Evolutionary conservation across 768 basidiomycete genomes (phyloP), one percentile per base, ranked within the genome.

Genomic region (Pulveroboletus sp.): DNA sequence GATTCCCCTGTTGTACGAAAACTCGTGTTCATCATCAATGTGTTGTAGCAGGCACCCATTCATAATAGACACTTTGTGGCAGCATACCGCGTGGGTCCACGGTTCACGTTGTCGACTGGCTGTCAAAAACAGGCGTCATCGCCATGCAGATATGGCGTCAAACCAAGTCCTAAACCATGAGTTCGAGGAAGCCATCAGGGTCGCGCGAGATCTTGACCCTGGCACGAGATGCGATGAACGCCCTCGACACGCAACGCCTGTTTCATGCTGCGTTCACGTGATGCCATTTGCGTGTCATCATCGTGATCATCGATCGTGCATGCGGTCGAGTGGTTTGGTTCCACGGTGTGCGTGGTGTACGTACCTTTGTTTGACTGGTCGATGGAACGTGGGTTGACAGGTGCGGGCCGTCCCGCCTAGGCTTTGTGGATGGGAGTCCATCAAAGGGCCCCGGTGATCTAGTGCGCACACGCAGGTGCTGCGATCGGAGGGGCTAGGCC

Each of bases 101-200:
- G 27, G 27, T 29, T 29, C 8, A 29, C 27, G 27, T 29, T 29
- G 27, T 29, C 12, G 12, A 29, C 27, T 9, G 8, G 27, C 27
- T 29, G 27, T 29, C 27, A 11, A 16, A 6, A 16, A 6, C 33
- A 16, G 33, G 33, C 33, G 33, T 33, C 33, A 33, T 33, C 33
- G 33, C 33, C 33, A 33, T 33, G 33, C 33, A 33, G 4, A 16
- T 16, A 33, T n/a, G 5, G 33, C 33, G 33, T 33, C 33, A 33
- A 33, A 33, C 33, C 33, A 33, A 6, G 33, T 33, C 33, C 20
- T 43, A 14, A 29, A 51, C 41, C 49, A 51, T 40, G 34, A 40
- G 34, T 34, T 35, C 51, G 52, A 53, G 40, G 52, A 46, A 53
- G 50, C 4, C 33, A 41, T 45, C 50, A 45, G 40, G 27, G 27